Evolutionary conservation across 768 basidiomycete genomes (phyloP).

Genomic region (Agaricus blazei): DNA sequence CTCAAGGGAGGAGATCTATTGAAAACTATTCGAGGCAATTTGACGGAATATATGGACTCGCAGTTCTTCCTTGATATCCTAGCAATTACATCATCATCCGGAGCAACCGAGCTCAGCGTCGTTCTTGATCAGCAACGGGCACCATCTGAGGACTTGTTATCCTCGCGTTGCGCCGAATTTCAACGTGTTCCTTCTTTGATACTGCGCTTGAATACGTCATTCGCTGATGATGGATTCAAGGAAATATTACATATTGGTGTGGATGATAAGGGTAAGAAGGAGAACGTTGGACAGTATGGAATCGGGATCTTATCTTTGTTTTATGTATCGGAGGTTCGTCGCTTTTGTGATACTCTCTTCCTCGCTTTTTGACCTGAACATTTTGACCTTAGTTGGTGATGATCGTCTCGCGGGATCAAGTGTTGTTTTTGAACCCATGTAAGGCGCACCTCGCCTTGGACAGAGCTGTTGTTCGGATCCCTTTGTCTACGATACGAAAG

Average conservation of each 20-base stretch:
- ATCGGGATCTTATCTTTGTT: constrained; percentile 48
- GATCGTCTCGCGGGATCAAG: constrained; percentile 24
- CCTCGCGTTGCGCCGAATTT: constrained; percentile 29
- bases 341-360: background rate
- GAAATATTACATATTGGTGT: constrained; percentile 39
- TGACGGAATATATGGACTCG: constrained; percentile 35
- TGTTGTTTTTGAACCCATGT: constrained; percentile 42
- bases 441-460: constrained; percentile 31
- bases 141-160: constrained; percentile 20
- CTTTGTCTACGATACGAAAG: constrained; percentile 23
- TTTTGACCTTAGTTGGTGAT: constrained; percentile 23
- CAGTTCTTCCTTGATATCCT: constrained; percentile 46
- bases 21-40: constrained; percentile 35
- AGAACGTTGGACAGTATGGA: constrained; percentile 47
- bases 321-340: constrained; percentile 43
- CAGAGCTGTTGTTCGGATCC: constrained; percentile 24
- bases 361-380: background rate
- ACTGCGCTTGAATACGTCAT: constrained; percentile 37
- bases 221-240: constrained; percentile 36
- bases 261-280: constrained; percentile 35
- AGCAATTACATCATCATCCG: constrained; percentile 48
- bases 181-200: constrained; percentile 32
- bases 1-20: constrained; percentile 35
- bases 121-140: constrained; percentile 27
- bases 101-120: constrained; percentile 35